Conservation (phyloP, 345 rosid species). For the rapeseed (Brassica napus) region DNA sequence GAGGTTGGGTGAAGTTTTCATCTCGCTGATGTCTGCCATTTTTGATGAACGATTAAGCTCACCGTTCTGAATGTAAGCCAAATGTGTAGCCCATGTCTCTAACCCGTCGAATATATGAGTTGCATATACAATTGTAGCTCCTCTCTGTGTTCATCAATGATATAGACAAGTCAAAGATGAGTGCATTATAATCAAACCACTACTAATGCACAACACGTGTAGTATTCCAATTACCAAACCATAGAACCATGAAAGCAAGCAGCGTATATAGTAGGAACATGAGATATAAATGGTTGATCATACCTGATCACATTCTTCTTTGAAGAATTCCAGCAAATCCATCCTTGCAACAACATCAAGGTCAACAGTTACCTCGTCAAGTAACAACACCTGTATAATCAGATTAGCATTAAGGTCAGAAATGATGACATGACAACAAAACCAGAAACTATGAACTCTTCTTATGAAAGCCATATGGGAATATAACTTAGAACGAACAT, state of each 20-base stretch:
- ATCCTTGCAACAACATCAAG: slow-evolving; percentile 91
- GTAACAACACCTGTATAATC: slow-evolving; percentile 67
- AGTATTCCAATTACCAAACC: neutral
- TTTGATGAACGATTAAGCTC: slow-evolving; percentile 59
- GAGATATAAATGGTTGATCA: neutral
- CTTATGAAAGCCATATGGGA: neutral
- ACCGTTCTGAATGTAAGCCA: slow-evolving; percentile 86
- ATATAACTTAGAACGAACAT: slow-evolving; percentile 14
- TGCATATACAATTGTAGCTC: slow-evolving; percentile 88
- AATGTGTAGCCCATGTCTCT: slow-evolving; percentile 89
- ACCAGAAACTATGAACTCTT: neutral
- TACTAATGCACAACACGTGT: neutral
- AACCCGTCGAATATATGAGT: slow-evolving; percentile 92
- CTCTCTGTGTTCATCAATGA: slow-evolving; percentile 48
- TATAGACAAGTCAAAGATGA: slow-evolving; percentile 21
- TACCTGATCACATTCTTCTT: slow-evolving; percentile 91
- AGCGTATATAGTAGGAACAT: neutral
- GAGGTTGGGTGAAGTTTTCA: slow-evolving; percentile 66
- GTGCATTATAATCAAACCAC: neutral
- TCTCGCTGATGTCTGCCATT: slow-evolving; percentile 55
- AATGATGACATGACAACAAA: neutral
- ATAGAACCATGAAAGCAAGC: neutral
- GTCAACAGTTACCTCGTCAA: slow-evolving; percentile 97
- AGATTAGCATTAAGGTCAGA: neutral
- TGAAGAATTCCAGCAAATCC: slow-evolving; percentile 86